A percentile compares a stretch with the other conserved stretches of the same genome.
Evolutionary conservation across 202 grass and related monocot genomes (phyloP).

Genomic region (Tripidium arundinaceum): DNA sequence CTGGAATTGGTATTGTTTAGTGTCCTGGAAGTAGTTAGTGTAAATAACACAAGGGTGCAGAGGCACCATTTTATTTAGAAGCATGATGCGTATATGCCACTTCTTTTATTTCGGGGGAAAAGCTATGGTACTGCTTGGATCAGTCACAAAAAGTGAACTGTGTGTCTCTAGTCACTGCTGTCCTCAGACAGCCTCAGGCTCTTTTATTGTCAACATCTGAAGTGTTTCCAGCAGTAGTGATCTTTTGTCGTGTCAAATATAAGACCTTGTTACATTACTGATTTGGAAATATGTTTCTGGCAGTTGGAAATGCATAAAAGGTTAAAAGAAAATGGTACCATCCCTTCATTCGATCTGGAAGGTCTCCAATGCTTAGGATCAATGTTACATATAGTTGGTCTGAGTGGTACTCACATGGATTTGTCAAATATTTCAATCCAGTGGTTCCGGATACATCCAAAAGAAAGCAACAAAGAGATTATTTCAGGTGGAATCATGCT

Average conservation of each 20-base stretch:
- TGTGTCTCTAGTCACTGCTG: background rate
- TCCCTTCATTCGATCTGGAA: constrained; percentile 54
- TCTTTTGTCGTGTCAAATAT: constrained; percentile 21
- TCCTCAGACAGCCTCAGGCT: background rate
- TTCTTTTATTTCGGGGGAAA: background rate
- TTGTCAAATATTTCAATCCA: constrained; percentile 64
- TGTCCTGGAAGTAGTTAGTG: background rate
- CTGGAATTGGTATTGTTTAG: background rate
- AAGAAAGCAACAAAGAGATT: constrained; percentile 74
- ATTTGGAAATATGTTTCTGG: constrained; percentile 24
- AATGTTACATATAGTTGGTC: constrained; percentile 58
- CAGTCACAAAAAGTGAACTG: background rate
- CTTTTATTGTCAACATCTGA: constrained; percentile 10
- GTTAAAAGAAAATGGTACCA: constrained; percentile 32
- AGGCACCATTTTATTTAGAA: background rate
- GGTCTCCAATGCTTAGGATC: constrained; percentile 88
- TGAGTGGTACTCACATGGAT: constrained; percentile 40
- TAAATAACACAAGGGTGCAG: background rate
- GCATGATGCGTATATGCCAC: background rate
- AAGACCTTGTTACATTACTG: constrained; percentile 15
- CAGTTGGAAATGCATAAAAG: constrained; percentile 65
- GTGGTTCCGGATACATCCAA: constrained; percentile 79
- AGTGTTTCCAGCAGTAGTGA: constrained; percentile 14
- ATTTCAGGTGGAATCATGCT: constrained; percentile 64
- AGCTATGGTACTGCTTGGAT: constrained; percentile 7